phyloP scores from a whole-genome alignment of 495 filamentous ascomycete genomes.

The Cercophora newfieldiana region DNA sequence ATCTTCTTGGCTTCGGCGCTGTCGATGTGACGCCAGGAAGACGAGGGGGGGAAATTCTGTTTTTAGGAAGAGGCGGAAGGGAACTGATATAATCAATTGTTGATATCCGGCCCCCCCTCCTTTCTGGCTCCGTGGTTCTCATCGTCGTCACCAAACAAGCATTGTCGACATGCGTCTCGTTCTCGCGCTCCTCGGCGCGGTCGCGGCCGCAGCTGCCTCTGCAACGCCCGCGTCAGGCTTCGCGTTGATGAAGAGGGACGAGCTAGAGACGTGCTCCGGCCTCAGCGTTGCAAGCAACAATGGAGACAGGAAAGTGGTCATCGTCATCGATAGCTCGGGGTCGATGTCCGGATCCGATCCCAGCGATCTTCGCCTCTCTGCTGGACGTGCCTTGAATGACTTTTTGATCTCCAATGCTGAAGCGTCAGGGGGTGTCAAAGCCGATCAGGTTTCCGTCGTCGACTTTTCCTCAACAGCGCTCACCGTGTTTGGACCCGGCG shows the following conservation, averaged over 20 bases:
- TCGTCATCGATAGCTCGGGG: constrained; percentile 28
- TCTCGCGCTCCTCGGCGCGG: not conserved
- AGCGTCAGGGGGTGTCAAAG: constrained; percentile 17
- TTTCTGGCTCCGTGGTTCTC: not conserved
- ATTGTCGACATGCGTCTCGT: not conserved
- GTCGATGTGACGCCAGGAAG: not conserved
- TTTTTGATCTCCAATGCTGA: constrained; percentile 30
- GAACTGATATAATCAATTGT: not conserved
- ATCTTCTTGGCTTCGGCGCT: not conserved
- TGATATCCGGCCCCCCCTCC: not conserved
- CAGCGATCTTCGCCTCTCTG: constrained; percentile 27
- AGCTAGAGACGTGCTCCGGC: constrained; percentile 16
- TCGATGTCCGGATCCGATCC: constrained; percentile 33
- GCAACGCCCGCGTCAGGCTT: not conserved
- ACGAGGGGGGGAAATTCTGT: not conserved
- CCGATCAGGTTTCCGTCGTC: constrained; percentile 34
- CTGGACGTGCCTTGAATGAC: constrained; percentile 29
- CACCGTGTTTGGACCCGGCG: constrained; percentile 30
- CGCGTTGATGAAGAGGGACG: not conserved
- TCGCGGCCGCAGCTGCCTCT: not conserved
- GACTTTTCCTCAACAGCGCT: constrained; percentile 25
- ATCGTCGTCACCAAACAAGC: not conserved
- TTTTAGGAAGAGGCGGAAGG: not conserved
- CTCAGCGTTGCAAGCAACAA: constrained; percentile 33
- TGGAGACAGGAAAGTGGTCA: constrained; percentile 22